Conservation (phyloP, 179 eudicot genomes). For the Silene coronaria region DNA sequence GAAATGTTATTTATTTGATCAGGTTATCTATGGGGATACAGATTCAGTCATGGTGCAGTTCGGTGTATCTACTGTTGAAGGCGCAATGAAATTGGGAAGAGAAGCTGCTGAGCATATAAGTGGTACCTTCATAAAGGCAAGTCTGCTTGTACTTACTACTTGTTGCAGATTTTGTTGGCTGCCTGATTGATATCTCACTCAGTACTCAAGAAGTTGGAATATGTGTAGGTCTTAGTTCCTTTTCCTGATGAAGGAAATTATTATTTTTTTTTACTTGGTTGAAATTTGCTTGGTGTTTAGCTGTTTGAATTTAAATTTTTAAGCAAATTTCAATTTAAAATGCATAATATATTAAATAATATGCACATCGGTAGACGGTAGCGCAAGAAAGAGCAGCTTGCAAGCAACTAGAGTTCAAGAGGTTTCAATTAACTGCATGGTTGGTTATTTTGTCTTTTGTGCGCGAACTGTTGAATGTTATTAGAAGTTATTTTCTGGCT, state of each 20-base stretch:
- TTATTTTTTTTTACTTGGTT: background rate
- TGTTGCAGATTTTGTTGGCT: conserved; percentile 1
- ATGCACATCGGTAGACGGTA: background rate
- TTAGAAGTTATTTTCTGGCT: background rate
- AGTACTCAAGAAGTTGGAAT: background rate
- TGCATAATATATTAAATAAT: background rate
- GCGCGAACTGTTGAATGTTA: background rate
- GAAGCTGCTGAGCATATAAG: conserved; percentile 96
- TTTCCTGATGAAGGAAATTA: conserved; percentile 2
- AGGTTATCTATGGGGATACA: conserved; percentile 99
- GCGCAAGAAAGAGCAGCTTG: background rate
- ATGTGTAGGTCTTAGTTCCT: background rate
- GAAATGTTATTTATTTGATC: conserved; percentile 17
- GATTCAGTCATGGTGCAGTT: conserved; percentile 99
- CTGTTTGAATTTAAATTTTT: background rate
- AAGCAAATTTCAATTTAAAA: background rate
- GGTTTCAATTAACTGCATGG: background rate
- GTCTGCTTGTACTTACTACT: conserved; percentile 1
- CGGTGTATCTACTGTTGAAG: conserved; percentile 79
- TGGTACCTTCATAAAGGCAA: conserved; percentile 75
- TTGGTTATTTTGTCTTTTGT: background rate
- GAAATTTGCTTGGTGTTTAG: background rate
- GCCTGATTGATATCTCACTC: background rate
- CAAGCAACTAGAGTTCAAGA: background rate
- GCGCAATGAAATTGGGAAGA: conserved; percentile 88